These are phyloP conservation scores for Chlorella sp. DNA, from an alignment of 139 green algal species.

Conservation along the genomic window DNA sequence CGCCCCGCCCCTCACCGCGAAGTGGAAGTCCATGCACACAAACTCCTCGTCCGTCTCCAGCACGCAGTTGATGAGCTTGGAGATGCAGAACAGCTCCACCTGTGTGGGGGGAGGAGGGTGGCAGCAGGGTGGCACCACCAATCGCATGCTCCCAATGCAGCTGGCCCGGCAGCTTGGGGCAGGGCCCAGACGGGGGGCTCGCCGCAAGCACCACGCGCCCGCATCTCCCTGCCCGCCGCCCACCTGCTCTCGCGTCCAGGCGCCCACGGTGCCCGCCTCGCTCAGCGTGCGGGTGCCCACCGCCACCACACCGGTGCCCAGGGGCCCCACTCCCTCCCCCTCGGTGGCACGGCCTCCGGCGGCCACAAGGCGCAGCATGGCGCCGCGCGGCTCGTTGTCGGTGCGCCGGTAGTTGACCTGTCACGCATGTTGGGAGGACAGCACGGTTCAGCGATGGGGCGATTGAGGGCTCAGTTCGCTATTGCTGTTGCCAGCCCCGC, in stretches of 20 bases:
- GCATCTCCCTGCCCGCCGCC: neutral
- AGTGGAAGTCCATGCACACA: conserved; percentile 94
- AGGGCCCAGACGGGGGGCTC: neutral
- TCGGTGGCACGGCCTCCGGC: conserved; percentile 78
- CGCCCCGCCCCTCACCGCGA: conserved; percentile 53
- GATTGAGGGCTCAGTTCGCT: too few relatives aligned
- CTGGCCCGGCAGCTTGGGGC: neutral
- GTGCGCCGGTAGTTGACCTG: conserved; percentile 88
- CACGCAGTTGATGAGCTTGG: conserved; percentile 93
- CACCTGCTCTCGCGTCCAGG: conserved; percentile 81
- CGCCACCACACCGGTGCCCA: conserved; percentile 74
- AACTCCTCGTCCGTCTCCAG: conserved; percentile 97
- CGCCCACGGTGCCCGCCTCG: conserved; percentile 85
- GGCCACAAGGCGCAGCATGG: conserved; percentile 87
- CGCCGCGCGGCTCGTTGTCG: conserved; percentile 92
- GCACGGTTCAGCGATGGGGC: too few relatives aligned
- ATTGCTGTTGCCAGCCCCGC: too few relatives aligned
- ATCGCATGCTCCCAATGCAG: too few relatives aligned
- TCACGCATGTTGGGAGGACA: too few relatives aligned
- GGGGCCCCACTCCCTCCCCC: conserved; percentile 52
- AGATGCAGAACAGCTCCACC: conserved; percentile 96
- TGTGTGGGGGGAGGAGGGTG: conserved; percentile 3
- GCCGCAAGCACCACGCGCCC: neutral
- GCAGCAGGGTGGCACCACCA: neutral
- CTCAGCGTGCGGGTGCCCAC: conserved; percentile 84